Base-by-base conservation (phyloP, 2,329 filamentous ascomycete species). In the Trichoderma pleuroti region DNA sequence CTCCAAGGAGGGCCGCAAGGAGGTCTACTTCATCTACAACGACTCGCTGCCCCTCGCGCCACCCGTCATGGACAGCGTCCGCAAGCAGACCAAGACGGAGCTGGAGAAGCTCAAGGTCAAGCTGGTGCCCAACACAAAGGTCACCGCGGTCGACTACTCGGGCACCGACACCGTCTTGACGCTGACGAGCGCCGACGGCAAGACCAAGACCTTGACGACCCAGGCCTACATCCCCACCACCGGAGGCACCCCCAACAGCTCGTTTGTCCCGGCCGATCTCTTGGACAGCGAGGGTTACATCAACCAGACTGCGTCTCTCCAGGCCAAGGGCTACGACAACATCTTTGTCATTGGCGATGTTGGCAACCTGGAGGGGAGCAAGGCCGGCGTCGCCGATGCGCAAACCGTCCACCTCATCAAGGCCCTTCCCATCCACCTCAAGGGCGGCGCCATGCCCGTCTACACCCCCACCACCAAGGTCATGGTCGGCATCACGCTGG, bases 181-280 rank as follows among this genome's bases (percentile, higher is more conserved):
- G 70, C 76, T 84, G 5, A 77, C 74, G 12, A 74, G 74, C 49
- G 73, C 76, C 4, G 77, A 79, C 68, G 81, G 81, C 24, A 77
- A 68, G n/a, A 80, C 74, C 52, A 77, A 77, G 72, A 82, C 78
- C 4, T 76, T 87, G 64, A 76, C 75, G 16, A 77, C 82, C 0
- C 82, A 85, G 74, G 77, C 85, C 0, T 83, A 85, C 74, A 75
- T 88, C 16, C 85, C 86, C 0, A 81, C 84, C 0, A 83, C 81
- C 42, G 86, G 86, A 56, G 71, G 82, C 5, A 64, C 75, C 0
- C 80, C 82, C 70, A 88, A 88, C 77, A 83, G 82, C 1, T 74
- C 76, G 5, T 86, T 86, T 73, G 75, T 80, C 36, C 82, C 84
- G 4, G 72, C 76, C 9, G 66, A 73, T 1, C 75, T 86, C 70